Evolutionary conservation across 2,329 filamentous ascomycete genomes (phyloP), one percentile per base, ranked within the genome.

Genomic region (Pseudocercospora macadamiae): DNA sequence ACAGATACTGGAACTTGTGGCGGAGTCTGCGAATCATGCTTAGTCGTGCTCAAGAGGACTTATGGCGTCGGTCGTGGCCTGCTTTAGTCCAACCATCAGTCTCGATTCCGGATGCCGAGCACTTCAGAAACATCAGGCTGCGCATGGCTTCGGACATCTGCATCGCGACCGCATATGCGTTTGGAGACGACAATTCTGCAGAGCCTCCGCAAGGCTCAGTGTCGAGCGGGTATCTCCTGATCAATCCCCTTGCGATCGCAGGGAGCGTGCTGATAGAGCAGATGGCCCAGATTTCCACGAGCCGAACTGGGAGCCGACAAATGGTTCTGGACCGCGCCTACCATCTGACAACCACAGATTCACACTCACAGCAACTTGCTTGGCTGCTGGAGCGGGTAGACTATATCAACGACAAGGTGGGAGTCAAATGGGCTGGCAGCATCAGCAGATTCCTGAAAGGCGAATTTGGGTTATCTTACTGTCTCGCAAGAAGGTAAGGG

Each of bases 61-160:
- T 66, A 18, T 62, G 49, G 51, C 57, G 64, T 21, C 51, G 62
- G 8, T 66, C 64, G 25, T 62, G 60, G 59, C 62, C 59, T 4
- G 36, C 21, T 6, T 39, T 64, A 4, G 26, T 21, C 52, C 26
- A 23, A 21, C 30, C 47, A 19, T n/a, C 39, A 21, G 6, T 16
- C 5, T 16, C 52, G 36, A 21, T 57, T 16, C 51, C 54, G 10
- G 49, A 51, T 37, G 30, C 57, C 12, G 58, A 59, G n/a, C 57
- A 61, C 14, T 59, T 54, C 49, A 48, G 39, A 25, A 34, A 16
- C 10, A 55, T 59, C 18, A 45, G 64, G 14, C 25, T 45, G 8
- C 51, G 49, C n/a, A 62, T 61, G 52, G 49, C 51, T n/a, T 23
- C 28, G 10, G 57, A 62, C n/a, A 62, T 66, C 3, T 64, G 64